A percentile compares a stretch with the other conserved stretches of the same genome.
These are phyloP conservation scores for Acanthamoeba castellanii DNA, from an alignment of 208 protist species.

Conservation along the genomic window DNA sequence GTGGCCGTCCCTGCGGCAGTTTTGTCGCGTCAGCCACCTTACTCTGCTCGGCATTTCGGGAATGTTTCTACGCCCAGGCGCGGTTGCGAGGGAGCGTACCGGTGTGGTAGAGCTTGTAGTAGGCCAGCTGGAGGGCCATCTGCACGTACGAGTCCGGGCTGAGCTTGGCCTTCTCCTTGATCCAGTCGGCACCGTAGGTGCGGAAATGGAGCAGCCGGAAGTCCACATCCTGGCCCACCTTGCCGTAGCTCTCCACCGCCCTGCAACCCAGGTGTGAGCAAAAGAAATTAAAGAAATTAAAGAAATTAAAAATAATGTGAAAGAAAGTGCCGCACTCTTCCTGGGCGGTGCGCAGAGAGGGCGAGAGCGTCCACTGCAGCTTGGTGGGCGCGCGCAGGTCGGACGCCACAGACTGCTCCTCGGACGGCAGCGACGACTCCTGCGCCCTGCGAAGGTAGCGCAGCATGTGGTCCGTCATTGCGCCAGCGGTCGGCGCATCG, in stretches of 20 bases:
- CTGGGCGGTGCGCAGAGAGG: neutral
- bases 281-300: neutral
- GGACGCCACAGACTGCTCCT: slow-evolving; percentile 10
- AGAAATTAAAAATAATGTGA: neutral
- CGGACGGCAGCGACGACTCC: neutral
- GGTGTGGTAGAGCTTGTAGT: slow-evolving; percentile 44
- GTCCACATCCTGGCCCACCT: slow-evolving; percentile 10
- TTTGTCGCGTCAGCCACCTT: too few relatives aligned
- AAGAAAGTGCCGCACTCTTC: neutral
- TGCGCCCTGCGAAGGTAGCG: slow-evolving; percentile 28
- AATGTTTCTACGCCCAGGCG: too few relatives aligned
- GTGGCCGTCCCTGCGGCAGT: neutral
- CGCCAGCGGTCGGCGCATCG: slow-evolving; percentile 19
- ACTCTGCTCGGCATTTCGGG: too few relatives aligned
- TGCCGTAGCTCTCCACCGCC: slow-evolving; percentile 38
- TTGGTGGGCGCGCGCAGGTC: neutral
- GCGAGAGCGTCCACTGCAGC: slow-evolving; percentile 50
- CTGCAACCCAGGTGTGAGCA: neutral
- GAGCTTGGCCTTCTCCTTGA: slow-evolving; percentile 60
- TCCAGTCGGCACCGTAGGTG: slow-evolving; percentile 37
- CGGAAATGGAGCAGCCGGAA: slow-evolving; percentile 58
- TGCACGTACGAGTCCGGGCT: slow-evolving; percentile 74
- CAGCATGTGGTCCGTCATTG: slow-evolving; percentile 27
- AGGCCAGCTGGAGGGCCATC: slow-evolving; percentile 76
- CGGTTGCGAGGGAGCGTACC: neutral